phyloP scores from a whole-genome alignment of 2,329 filamentous ascomycete species.

The Colletotrichum sp. region DNA sequence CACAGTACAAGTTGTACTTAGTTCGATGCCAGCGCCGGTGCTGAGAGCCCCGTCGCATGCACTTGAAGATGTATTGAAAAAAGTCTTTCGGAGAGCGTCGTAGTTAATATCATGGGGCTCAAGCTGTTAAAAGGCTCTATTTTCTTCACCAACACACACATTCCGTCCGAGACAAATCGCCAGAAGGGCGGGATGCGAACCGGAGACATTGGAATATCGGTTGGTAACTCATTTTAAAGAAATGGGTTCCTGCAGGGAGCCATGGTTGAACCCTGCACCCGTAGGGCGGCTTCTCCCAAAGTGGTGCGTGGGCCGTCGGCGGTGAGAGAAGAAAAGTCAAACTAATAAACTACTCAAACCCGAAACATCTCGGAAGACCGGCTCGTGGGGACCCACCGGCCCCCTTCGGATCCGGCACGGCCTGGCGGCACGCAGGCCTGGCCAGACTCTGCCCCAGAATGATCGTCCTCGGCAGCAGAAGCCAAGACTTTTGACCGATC shows the following conservation, averaged over 20 bases:
- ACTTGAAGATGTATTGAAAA: not conserved
- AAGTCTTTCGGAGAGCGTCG: not conserved
- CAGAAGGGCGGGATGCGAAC: not conserved
- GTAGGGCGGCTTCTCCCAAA: not conserved
- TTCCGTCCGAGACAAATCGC: accelerated
- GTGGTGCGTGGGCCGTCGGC: not conserved
- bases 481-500: constrained; percentile 13
- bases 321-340: not conserved
- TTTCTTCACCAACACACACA: not conserved
- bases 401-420: constrained; percentile 7
- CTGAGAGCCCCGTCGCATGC: not conserved
- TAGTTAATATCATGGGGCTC: accelerated
- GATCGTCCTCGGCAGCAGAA: constrained; percentile 6
- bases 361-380: constrained; percentile 6
- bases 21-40: accelerated
- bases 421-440: not conserved
- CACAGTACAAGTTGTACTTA: not conserved
- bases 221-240: not conserved
- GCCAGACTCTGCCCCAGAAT: not conserved
- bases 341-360: not conserved
- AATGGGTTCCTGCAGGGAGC: not conserved
- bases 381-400: not conserved
- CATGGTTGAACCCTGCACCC: not conserved
- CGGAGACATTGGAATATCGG: not conserved
- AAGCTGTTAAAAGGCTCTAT: accelerated